A percentile compares a stretch with the other conserved stretches of the same genome.
Conservation (phyloP, 78 protist species). For the Anaeramoeba ignava region DNA sequence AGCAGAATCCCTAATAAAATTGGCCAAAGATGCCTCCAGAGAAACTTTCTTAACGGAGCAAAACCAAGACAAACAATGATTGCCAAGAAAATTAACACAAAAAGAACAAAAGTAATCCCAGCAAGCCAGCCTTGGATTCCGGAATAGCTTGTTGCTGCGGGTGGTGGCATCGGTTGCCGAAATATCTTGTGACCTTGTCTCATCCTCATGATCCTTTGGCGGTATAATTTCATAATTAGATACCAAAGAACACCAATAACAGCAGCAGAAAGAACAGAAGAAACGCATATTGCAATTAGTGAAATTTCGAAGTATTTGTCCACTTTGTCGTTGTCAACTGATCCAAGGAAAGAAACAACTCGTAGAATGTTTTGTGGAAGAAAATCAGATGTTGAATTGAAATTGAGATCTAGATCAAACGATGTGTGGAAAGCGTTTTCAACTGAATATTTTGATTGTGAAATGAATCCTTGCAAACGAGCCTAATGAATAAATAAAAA, state of each 20-base stretch:
- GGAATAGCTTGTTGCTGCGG: not conserved
- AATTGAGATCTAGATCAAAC: not conserved
- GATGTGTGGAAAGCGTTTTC: not conserved
- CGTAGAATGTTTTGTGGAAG: not conserved
- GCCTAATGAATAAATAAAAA: too few species aligned
- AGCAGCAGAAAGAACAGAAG: not conserved
- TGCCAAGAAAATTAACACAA: not conserved
- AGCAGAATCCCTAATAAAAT: not conserved
- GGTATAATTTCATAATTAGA: not conserved
- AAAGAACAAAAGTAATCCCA: not conserved
- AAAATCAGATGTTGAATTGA: not conserved
- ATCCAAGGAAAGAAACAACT: not conserved
- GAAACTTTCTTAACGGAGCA: not conserved
- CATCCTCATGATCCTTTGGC: not conserved
- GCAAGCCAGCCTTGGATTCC: not conserved
- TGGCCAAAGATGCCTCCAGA: not conserved
- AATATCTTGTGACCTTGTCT: not conserved
- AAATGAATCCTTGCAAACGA: too few species aligned
- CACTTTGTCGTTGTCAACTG: not conserved
- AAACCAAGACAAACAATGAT: not conserved
- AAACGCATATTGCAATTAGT: not conserved
- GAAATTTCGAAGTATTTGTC: not conserved
- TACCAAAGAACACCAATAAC: not conserved
- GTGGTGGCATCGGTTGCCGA: not conserved
- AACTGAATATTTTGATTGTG: not conserved